Percentiles rank a stretch among this genome's conserved stretches.
Conservation (phyloP, 179 eudicot species). For the Silene coronaria region DNA sequence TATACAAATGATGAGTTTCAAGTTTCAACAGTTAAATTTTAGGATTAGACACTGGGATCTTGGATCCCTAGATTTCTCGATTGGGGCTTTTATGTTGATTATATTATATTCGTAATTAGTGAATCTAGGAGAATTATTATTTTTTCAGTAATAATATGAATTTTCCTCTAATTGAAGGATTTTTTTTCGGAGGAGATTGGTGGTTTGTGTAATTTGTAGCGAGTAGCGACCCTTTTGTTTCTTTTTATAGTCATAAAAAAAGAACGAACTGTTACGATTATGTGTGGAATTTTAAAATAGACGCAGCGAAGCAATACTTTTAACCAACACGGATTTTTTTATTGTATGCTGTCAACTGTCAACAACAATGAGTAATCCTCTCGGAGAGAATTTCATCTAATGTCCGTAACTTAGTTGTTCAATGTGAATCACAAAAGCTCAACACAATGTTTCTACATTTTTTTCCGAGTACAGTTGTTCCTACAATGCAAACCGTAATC, state of each 20-base stretch:
- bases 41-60: constrained; percentile 12
- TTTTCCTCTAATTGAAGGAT: neutral
- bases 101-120: neutral
- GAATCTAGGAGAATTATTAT: neutral
- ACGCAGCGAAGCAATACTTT: too few species aligned
- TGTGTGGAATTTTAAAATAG: too few species aligned
- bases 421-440: too few species aligned
- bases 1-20: constrained; percentile 22
- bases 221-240: neutral
- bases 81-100: constrained; percentile 19
- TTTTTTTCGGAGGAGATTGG: neutral
- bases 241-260: neutral
- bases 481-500: too few species aligned
- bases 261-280: neutral
- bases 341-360: too few species aligned
- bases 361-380: too few species aligned
- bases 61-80: constrained; percentile 5
- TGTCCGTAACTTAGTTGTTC: too few species aligned
- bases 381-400: too few species aligned
- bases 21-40: constrained; percentile 5
- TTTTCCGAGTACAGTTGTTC: too few species aligned
- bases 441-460: too few species aligned
- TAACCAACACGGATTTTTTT: too few species aligned
- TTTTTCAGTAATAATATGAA: neutral
- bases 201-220: neutral